Base-by-base conservation (phyloP, 768 basidiomycete species). In the Coprinopsis strossmayeri region DNA sequence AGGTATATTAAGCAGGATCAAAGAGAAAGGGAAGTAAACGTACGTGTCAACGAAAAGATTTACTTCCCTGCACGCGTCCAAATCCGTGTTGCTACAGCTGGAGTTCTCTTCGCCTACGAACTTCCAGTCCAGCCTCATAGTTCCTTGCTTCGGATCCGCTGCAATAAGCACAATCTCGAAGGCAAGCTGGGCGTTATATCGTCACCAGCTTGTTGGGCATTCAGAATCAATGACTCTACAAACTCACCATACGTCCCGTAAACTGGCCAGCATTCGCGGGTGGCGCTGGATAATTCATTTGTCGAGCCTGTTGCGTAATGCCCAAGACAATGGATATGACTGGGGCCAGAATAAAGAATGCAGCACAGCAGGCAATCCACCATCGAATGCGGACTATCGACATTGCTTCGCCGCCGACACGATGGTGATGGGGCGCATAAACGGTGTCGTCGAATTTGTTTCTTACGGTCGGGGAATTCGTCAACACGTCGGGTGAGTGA, bases 31-130 rank as follows among this genome's bases (percentile, higher is more conserved):
- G 4, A 1, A 7, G 18, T 7, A 34, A 20, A 34, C 54, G 3
- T 40, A 60, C 59, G 52, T 55, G 44, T 59, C 61, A 35, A 60
- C 60, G 30, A 55, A 60, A 1, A 62, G 48, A 38, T 60, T 49
- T 32, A 60, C 47, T 40, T 56, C 55, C 7, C 46, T 57, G 38
- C 61, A 62, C 2, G 53, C 46, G 13, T 42, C 20, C n/a, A 60
- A 39, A 34, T 57, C 52, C 10, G 32, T 48, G 11, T 43, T n/a
- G 39, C 52, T 42, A 40, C 57, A 62, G 18, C n/a, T n/a, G 1
- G 57, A 56, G 7, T 58, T 51, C 15, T 20, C 37, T 30, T 62
- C 61, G 0, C 47, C 55, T 7, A 57, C 18, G 3, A 61, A 45
- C 17, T 38, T 57, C 57, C 57, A 62, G 39, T 60, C 59, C 39